These are phyloP conservation scores for Marchantia paleacea DNA, from an alignment of 225 moss, liverwort and hornwort genomes.

Conservation along the genomic window DNA sequence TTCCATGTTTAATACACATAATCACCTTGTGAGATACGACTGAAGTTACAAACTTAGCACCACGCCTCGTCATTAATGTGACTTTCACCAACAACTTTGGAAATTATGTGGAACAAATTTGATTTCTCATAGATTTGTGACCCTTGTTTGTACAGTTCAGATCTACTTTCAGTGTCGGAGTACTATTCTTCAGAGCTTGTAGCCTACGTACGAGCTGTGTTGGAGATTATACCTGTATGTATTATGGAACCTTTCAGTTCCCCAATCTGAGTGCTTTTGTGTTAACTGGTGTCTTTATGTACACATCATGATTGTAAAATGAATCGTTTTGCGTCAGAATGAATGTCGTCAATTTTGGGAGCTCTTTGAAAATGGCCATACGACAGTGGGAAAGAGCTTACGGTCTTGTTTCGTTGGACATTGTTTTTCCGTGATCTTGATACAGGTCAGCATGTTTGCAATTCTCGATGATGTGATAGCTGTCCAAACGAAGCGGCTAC, in stretches of 20 bases:
- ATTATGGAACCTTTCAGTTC: neutral
- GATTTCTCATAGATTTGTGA: neutral
- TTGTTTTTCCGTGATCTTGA: neutral
- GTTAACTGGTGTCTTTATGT: too few species aligned
- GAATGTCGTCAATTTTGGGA: too few species aligned
- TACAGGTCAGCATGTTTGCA: constrained; percentile 75
- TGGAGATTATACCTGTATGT: constrained; percentile 87
- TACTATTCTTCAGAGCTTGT: constrained; percentile 96
- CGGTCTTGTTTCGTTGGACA: too few species aligned
- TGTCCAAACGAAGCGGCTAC: constrained; percentile 72
- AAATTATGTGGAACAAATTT: too few species aligned
- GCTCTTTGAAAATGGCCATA: too few species aligned
- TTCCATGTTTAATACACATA: neutral
- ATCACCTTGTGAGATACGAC: neutral
- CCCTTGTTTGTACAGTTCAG: constrained; percentile 55
- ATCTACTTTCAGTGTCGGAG: constrained; percentile 95
- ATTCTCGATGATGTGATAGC: constrained; percentile 91
- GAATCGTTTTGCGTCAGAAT: too few species aligned
- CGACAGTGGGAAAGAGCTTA: too few species aligned
- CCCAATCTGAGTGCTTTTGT: neutral
- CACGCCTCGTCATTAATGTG: neutral
- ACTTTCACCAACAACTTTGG: too few species aligned
- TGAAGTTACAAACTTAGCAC: neutral
- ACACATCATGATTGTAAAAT: too few species aligned
- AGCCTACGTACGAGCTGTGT: constrained; percentile 75